Evolutionary conservation across 352 stramenopile genomes (phyloP), one percentile per base, ranked within the genome.

Genomic region (Globisporangium takayamanum): DNA sequence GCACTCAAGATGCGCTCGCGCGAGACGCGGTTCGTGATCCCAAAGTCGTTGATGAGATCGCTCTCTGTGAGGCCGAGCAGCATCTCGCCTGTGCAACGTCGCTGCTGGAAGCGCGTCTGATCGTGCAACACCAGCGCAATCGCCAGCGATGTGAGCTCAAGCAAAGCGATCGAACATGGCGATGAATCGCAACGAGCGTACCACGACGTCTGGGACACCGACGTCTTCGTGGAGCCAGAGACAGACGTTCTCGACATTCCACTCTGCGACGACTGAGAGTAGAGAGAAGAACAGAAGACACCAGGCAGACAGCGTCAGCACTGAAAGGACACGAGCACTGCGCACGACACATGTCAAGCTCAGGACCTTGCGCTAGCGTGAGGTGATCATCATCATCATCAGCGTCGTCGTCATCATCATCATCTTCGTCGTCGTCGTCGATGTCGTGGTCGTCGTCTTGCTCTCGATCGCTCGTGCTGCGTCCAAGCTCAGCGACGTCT

Each of bases 231-330:
- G 69, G 4, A 92, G 71, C 83, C 83, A 92, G 1, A 90, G 59
- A 36, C 80, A 92, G 2, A 92, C 83, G 50, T 89, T 88, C 36
- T 90, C 83, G n/a, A 91, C 78, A 20, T 66, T 90, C 83, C 83
- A 92, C 39, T 90, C 78, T 1, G 74, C 73, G 12, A 92, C 80
- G 15, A 89, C 83, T 86, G 49, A 16, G 8, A 0, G 39, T 1
- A 41, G 1, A 39, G 33, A 12, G 10, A 12, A 30, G n/a, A 48
- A 39, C 4, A 4, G 47, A 36, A 48, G 11, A 0, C 15, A 6
- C 14, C 1, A 16, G 5, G 28, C 22, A 2, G 5, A 52, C 26
- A 59, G 12, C 15, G 15, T 50, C 33, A 42, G 10, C 14, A n/a
- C 14, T 6, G n/a, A 53, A 3, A 1, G 1, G 22, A 22, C 39